Conservation (phyloP, 2,329 filamentous ascomycete genomes). For the Apiospora hydei region DNA sequence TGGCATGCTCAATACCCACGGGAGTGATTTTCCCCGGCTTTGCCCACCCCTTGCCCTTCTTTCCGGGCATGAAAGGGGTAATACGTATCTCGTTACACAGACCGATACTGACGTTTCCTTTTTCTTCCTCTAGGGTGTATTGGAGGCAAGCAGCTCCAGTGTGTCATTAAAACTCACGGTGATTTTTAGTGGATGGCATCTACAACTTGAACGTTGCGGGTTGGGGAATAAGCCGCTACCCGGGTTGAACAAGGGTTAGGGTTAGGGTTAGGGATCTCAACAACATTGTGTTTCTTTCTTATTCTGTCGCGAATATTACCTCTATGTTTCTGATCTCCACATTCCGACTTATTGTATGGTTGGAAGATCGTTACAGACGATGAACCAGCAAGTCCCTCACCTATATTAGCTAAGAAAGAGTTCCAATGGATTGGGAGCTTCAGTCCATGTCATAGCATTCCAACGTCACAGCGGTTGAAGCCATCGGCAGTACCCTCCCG, state of each 20-base stretch:
- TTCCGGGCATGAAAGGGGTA: not conserved
- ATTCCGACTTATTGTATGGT: not conserved
- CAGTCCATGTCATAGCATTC: too few species aligned
- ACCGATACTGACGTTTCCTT: too few species aligned
- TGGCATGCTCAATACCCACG: not conserved
- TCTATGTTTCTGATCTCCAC: not conserved
- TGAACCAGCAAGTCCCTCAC: not conserved
- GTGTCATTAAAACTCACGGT: not conserved
- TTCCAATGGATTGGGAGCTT: too few species aligned
- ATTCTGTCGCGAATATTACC: not conserved
- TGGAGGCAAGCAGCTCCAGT: not conserved
- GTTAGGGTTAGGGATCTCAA: not conserved
- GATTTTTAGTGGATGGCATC: not conserved
- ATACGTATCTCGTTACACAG: too few species aligned
- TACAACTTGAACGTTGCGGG: too few species aligned
- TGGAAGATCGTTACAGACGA: not conserved
- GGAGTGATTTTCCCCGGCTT: not conserved
- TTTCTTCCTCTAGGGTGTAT: not conserved
- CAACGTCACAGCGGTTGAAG: slow-evolving; percentile 62
- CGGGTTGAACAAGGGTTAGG: not conserved
- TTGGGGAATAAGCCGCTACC: not conserved
- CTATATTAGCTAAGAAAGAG: not conserved
- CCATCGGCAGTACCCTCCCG: slow-evolving; percentile 55
- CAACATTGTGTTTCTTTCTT: not conserved
- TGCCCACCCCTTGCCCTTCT: not conserved